Conservation (phyloP, 2,329 filamentous ascomycete species). For the Fusarium hostae region DNA sequence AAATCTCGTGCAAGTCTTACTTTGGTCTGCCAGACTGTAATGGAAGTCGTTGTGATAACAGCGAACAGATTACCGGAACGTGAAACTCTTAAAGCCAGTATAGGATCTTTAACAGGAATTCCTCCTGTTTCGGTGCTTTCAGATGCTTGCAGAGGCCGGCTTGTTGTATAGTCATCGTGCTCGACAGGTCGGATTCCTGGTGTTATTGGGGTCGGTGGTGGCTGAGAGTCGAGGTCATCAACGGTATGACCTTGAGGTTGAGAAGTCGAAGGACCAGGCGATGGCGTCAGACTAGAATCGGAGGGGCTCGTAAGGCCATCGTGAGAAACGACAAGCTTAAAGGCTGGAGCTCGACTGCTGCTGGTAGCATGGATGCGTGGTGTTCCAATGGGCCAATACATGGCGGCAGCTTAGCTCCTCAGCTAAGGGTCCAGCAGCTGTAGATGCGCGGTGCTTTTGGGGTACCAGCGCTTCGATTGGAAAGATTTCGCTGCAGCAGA, state of each 20-base stretch:
- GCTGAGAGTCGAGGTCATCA: constrained; percentile 51
- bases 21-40: constrained; percentile 98
- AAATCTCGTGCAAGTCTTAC: constrained; percentile 58
- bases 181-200: constrained; percentile 70
- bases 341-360: constrained; percentile 67
- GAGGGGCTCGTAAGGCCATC: constrained; percentile 64
- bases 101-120: constrained; percentile 67
- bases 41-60: constrained; percentile 83
- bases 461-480: constrained; percentile 23
- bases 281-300: constrained; percentile 40
- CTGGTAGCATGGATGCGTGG: constrained; percentile 84
- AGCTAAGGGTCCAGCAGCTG: constrained; percentile 33
- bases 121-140: constrained; percentile 42
- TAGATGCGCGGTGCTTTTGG: constrained; percentile 34
- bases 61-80: constrained; percentile 86
- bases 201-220: constrained; percentile 61
- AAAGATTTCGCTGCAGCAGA: constrained; percentile 28
- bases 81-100: constrained; percentile 80
- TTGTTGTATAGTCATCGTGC: constrained; percentile 56
- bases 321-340: constrained; percentile 65
- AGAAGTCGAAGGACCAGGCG: constrained; percentile 27
- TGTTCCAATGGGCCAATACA: constrained; percentile 93
- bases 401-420: constrained; percentile 58
- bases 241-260: constrained; percentile 43
- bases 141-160: constrained; percentile 39